Evolutionary conservation across 2,329 filamentous ascomycete species (phyloP).

Genomic region (Aspergillus persii): DNA sequence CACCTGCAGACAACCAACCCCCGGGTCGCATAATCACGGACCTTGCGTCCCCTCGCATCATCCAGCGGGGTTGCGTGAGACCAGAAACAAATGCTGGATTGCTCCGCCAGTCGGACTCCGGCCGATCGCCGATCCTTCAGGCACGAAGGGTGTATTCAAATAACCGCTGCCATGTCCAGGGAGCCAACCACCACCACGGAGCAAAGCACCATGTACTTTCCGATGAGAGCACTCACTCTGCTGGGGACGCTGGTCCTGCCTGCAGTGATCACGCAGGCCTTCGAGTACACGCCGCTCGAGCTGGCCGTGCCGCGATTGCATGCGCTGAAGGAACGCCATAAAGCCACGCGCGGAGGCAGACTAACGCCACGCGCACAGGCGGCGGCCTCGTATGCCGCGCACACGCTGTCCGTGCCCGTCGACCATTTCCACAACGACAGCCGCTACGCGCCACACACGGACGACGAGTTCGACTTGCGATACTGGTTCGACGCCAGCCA

Average conservation of each 20-base stretch:
- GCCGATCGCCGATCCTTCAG: neutral
- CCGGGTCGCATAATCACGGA: neutral
- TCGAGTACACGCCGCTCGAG: neutral
- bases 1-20: too few relatives aligned
- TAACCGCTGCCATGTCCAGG: too few relatives aligned
- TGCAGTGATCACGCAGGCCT: neutral
- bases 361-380: neutral
- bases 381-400: slow-evolving; percentile 26
- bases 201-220: neutral
- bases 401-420: slow-evolving; percentile 59
- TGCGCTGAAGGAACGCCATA: neutral
- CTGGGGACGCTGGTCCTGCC: neutral
- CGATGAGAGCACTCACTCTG: neutral
- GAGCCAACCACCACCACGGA: neutral
- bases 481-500: slow-evolving; percentile 81
- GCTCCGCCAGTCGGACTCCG: neutral
- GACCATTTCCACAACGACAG: slow-evolving; percentile 84
- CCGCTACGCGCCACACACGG: slow-evolving; percentile 71
- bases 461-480: slow-evolving; percentile 65
- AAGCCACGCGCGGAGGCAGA: neutral
- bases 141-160: neutral
- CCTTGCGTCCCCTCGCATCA: neutral
- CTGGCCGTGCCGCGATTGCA: neutral
- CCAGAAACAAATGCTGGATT: too few relatives aligned
- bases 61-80: neutral